phyloP scores from a whole-genome alignment of 1,139 yeast species.

The Suhomyces anneliseae region DNA sequence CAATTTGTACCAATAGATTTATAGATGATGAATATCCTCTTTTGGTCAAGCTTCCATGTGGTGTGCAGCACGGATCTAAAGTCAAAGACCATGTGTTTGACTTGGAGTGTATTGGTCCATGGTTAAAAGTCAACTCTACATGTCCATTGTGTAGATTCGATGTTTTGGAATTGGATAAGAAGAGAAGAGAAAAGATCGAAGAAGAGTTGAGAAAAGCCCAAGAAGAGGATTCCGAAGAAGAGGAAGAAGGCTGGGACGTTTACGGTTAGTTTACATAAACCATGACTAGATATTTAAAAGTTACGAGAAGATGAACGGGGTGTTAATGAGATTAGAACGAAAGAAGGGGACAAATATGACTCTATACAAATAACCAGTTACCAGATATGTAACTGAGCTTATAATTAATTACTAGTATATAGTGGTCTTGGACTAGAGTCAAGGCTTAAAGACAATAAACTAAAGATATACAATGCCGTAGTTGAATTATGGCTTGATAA shows the following conservation, averaged over 20 bases:
- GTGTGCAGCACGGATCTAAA: conserved; percentile 26
- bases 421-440: too few relatives aligned
- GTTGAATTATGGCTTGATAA: too few relatives aligned
- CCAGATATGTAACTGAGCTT: too few relatives aligned
- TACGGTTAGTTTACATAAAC: conserved; percentile 48
- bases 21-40: conserved; percentile 76
- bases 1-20: conserved; percentile 79
- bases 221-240: conserved; percentile 64
- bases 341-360: too few relatives aligned
- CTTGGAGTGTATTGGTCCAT: conserved; percentile 85
- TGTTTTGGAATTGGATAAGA: conserved; percentile 44
- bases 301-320: too few relatives aligned
- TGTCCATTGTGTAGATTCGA: conserved; percentile 89
- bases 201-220: conserved; percentile 38
- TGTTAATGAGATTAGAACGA: too few relatives aligned
- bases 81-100: conserved; percentile 69
- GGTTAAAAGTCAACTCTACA: conserved; percentile 77
- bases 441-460: too few relatives aligned
- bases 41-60: conserved; percentile 79
- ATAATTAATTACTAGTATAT: too few relatives aligned
- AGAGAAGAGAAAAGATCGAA: conserved; percentile 44
- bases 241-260: conserved; percentile 71
- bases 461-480: too few relatives aligned
- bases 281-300: neutral
- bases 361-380: too few relatives aligned